Evolutionary conservation across 1,139 yeast genomes (phyloP).

Genomic region (Taphrina pruni): DNA sequence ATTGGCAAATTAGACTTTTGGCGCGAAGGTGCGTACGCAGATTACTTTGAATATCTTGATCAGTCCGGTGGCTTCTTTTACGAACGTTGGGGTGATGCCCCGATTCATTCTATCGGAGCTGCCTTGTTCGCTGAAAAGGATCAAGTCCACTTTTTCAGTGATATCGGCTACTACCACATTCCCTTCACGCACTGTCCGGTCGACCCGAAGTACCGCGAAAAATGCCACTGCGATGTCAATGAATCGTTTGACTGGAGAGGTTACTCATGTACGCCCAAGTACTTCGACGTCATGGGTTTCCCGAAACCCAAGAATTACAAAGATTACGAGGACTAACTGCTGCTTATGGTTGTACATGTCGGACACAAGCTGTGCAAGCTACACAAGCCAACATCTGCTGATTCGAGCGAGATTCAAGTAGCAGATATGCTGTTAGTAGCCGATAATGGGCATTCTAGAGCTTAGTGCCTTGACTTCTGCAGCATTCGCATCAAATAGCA

Average conservation of each 20-base stretch:
- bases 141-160: conserved; percentile 55
- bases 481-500: too few species aligned
- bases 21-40: conserved; percentile 68
- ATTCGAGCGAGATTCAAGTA: too few species aligned
- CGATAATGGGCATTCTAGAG: too few species aligned
- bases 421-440: too few species aligned
- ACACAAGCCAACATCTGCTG: too few species aligned
- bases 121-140: conserved; percentile 41
- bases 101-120: conserved; percentile 63
- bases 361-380: too few species aligned
- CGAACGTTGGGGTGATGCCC: conserved; percentile 97
- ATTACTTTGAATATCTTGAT: conserved; percentile 75
- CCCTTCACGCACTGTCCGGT: conserved; percentile 80
- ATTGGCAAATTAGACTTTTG: conserved; percentile 79
- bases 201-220: conserved; percentile 54
- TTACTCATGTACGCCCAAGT: conserved; percentile 58
- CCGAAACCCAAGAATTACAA: conserved; percentile 40
- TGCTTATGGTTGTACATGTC: too few species aligned
- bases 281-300: conserved; percentile 30
- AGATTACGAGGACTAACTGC: conserved; percentile 16
- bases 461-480: too few species aligned
- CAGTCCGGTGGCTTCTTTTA: conserved; percentile 85
- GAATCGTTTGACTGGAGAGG: conserved; percentile 86
- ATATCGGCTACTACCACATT: conserved; percentile 62
- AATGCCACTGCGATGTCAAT: conserved; percentile 73